These are phyloP conservation scores for Geotrichum candidum DNA, from an alignment of 1,139 yeast genomes.

Conservation along the genomic window DNA sequence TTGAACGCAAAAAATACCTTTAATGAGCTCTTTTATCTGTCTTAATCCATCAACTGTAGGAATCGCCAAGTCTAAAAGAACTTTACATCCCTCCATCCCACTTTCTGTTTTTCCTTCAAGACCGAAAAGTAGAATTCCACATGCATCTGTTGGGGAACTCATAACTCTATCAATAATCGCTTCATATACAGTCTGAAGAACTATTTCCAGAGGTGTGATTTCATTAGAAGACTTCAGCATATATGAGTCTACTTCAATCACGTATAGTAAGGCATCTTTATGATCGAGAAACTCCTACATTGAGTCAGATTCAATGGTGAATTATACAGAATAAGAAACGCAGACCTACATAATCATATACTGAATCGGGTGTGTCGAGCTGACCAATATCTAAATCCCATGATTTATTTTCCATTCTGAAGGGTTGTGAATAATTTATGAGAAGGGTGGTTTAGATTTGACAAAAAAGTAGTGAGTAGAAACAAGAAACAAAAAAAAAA, in stretches of 20 bases:
- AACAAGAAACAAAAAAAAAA: neutral
- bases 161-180: conserved; percentile 31
- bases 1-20: conserved; percentile 17
- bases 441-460: neutral
- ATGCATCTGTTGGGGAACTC: conserved; percentile 28
- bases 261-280: conserved; percentile 35
- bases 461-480: neutral
- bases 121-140: conserved; percentile 36
- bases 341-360: conserved; percentile 4
- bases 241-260: conserved; percentile 33
- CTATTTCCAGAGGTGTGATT: conserved; percentile 19
- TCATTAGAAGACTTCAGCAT: conserved; percentile 26
- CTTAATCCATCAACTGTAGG: conserved; percentile 31
- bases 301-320: neutral
- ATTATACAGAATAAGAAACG: neutral
- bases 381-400: conserved; percentile 6
- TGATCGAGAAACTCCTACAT: conserved; percentile 25
- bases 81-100: conserved; percentile 19
- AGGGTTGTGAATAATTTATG: neutral
- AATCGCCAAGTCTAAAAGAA: conserved; percentile 29
- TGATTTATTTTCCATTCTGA: conserved; percentile 1
- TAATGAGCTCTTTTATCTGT: conserved; percentile 25
- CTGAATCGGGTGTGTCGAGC: conserved; percentile 3
- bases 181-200: conserved; percentile 32
- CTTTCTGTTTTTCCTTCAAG: conserved; percentile 20